Evolutionary conservation across 148 eudicot species (phyloP), one percentile per base, ranked within the genome.

Genomic region (Hydrangea macrophylla): DNA sequence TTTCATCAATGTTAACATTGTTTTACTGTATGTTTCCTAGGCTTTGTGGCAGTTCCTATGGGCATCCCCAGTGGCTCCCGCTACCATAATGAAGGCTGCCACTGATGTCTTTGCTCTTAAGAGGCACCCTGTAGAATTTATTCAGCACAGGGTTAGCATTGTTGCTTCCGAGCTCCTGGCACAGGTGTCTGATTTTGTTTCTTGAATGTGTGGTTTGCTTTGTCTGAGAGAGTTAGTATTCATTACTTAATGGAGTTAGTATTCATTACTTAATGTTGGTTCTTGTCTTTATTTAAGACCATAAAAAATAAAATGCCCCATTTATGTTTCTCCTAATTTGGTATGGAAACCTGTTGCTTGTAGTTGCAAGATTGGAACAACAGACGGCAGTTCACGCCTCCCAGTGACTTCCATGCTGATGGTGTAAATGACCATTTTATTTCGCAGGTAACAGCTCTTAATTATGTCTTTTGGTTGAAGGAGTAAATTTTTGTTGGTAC

Each of bases 291-390:
- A 5, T 33, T 64, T 2, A 27, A 35, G 33, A 45, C 11, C 18
- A 62, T 18, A 10, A 28, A 31, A 55, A 50, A 35, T 33, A 32
- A 54, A 24, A 65, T 32, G 24, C 37, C 15, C 65, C 4, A 33
- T 64, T n/a, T 18, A 44, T 64, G 57, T 57, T n/a, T 48, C 48
- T 26, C 55, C 39, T 70, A 42, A 69, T 62, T 61, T 62, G 36
- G 76, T 64, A 18, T 54, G 11, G 62, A 44, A 35, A 56, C 36
- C 67, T 39, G 50, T 64, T 42, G 37, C n/a, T 58, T 74, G 33
- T 60, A 94, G 98, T 81, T 94, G 87, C 97, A 94, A 88, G 98
- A 94, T 84, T 94, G 98, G 98, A 94, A 94, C 76, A 94, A 87
- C 78, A 81, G 98, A 75, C 81, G 97, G 62, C 86, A 90, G 75